phyloP scores from a whole-genome alignment of 2,329 filamentous ascomycete species.

The Cryphonectria radicalis region DNA sequence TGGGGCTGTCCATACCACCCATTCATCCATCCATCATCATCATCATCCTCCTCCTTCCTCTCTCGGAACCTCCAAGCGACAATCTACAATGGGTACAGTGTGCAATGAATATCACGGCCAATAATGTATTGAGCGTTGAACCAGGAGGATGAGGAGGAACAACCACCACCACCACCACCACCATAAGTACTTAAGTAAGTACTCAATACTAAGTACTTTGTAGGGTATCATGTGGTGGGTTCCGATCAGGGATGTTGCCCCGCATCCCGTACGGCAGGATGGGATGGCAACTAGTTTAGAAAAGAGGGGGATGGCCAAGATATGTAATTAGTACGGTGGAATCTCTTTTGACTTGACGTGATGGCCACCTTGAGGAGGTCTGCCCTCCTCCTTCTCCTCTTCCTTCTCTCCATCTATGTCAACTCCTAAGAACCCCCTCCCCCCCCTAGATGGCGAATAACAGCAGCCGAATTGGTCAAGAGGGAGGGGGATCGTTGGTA shows the following conservation, averaged over 20 bases:
- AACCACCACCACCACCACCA: not conserved
- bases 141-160: not conserved
- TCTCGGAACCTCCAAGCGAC: not conserved
- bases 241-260: not conserved
- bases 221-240: not conserved
- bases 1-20: too few relatives aligned
- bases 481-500: not conserved
- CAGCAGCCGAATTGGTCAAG: not conserved
- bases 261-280: not conserved
- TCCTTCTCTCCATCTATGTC: not conserved
- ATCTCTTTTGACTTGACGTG: not conserved
- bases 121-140: constrained; percentile 6
- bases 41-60: not conserved
- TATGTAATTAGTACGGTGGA: not conserved
- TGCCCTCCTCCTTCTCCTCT: not conserved
- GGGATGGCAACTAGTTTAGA: not conserved
- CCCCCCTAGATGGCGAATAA: not conserved
- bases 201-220: not conserved
- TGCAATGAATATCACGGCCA: not conserved
- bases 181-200: not conserved
- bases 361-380: not conserved
- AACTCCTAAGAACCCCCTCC: too few relatives aligned
- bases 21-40: not conserved
- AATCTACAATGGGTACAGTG: too few relatives aligned
- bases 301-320: not conserved